Evolutionary conservation across 1,139 yeast genomes (phyloP).

Genomic region (Candida dubliniensis): DNA sequence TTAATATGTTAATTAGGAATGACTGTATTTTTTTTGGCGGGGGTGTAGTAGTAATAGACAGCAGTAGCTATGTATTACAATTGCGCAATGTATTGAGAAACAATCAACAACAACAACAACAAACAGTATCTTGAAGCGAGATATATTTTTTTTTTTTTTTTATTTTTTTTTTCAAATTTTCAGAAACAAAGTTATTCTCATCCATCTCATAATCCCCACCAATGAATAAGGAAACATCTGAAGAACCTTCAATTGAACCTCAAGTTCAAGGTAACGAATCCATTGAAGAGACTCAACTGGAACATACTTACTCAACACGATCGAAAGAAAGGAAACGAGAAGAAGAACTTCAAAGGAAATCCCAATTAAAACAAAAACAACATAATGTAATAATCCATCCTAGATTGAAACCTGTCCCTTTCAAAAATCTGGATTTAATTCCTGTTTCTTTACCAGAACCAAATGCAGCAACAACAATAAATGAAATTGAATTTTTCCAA

Average conservation of each 20-base stretch:
- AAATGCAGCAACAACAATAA: slow-evolving; percentile 10
- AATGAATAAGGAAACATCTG: slow-evolving; percentile 12
- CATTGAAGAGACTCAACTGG: slow-evolving; percentile 7
- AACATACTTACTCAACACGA: slow-evolving; percentile 26
- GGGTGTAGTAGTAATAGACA: too few species aligned
- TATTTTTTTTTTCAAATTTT: background rate
- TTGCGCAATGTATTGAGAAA: too few species aligned
- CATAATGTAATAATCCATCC: slow-evolving; percentile 42
- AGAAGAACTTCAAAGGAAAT: slow-evolving; percentile 16
- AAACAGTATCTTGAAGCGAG: too few species aligned
- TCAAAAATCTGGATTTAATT: slow-evolving; percentile 34
- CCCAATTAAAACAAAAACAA: slow-evolving; percentile 25
- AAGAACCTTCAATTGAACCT: slow-evolving; percentile 24
- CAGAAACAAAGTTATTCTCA: too few species aligned
- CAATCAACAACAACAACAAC: too few species aligned
- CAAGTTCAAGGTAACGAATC: slow-evolving; percentile 19
- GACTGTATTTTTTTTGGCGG: too few species aligned
- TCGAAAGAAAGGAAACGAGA: slow-evolving; percentile 22
- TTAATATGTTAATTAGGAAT: background rate
- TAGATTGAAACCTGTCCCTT: slow-evolving; percentile 47
- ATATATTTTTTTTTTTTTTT: background rate
- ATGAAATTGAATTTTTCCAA: slow-evolving; percentile 36
- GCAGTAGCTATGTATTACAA: too few species aligned
- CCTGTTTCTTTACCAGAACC: slow-evolving; percentile 12
- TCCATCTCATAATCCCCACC: background rate